Conservation (phyloP, 2,329 filamentous ascomycete species). For the Fusarium pilosicola region DNA sequence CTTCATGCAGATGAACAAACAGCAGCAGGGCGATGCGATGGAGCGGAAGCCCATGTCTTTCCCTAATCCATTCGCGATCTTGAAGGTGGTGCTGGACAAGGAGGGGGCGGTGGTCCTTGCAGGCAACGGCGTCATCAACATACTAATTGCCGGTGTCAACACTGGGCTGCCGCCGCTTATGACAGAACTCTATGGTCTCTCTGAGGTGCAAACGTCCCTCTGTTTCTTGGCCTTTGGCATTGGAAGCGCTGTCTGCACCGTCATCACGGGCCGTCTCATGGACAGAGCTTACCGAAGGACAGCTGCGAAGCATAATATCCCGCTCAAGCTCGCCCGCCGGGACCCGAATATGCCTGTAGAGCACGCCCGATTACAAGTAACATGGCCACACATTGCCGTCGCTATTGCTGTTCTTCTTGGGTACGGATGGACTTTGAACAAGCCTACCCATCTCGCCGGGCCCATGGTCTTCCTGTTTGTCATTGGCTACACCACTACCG, state of each 20-base stretch:
- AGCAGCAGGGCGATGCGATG: accelerated
- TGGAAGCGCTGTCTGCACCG: not conserved
- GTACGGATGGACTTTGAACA: not conserved
- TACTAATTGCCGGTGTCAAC: not conserved
- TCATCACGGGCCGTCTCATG: not conserved
- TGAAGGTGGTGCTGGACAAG: not conserved
- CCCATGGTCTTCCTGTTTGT: not conserved
- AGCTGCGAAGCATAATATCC: not conserved
- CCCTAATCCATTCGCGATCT: not conserved
- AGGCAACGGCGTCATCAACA: not conserved
- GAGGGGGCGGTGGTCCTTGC: not conserved
- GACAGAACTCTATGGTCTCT: not conserved
- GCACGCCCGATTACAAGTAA: not conserved
- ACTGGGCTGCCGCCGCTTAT: not conserved
- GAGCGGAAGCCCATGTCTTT: not conserved
- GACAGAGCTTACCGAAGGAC: not conserved
- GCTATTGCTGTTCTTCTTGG: not conserved
- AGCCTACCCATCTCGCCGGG: not conserved
- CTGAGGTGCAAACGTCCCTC: not conserved
- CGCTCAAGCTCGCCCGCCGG: not conserved
- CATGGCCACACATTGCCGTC: not conserved
- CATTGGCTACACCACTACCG: not conserved
- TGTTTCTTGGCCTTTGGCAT: not conserved
- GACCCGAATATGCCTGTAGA: not conserved
- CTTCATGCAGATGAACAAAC: accelerated